Evolutionary conservation across 768 basidiomycete species (phyloP), one percentile per base, ranked within the genome.

Genomic region (Pholiota conissans): DNA sequence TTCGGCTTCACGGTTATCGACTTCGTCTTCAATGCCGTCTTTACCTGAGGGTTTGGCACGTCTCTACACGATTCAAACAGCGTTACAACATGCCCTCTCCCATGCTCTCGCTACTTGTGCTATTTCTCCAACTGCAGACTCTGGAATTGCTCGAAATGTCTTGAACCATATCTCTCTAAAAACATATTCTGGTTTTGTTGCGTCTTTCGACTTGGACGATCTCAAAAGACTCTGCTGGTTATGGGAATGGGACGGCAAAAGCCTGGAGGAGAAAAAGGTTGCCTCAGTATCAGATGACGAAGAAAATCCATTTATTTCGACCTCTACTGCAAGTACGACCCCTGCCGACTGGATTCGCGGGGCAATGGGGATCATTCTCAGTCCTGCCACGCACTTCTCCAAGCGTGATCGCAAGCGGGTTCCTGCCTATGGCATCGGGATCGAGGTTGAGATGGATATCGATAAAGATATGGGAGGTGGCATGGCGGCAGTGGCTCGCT

Each of bases 401-500:
- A 90, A 87, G 64, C 63, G 71, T 1, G 81, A 79, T 13, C 81
- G 83, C 13, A 85, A 85, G 65, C 83, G 92, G 40, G 75, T 91
- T 18, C 86, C 90, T 30, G 91, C 83, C 1, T 94, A 93, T 69
- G 92, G 91, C 8, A 81, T 93, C 60, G 92, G 92, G 1, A 90
- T 94, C 49, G 90, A 93, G 72, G 90, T 93, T 24, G 90, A 93
- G 63, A 87, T 91, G 76, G 85, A 92, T 64, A 82, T 91, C 55
- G 89, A 91, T 71, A 90, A 89, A 72, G 85, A 82, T 63, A 86
- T 90, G 86, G 76, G 76, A 20, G 84, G 82, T 45, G 90, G 91
- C n/a, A 93, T 93, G 88, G 90, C 90, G 34, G 89, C 91, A 27
- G 89, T 94, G 42, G 91, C 92, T 52, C 83, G 90, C 55, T 94